phyloP scores from a whole-genome alignment of 2,329 filamentous ascomycete genomes.

The Botryotinia calthae region DNA sequence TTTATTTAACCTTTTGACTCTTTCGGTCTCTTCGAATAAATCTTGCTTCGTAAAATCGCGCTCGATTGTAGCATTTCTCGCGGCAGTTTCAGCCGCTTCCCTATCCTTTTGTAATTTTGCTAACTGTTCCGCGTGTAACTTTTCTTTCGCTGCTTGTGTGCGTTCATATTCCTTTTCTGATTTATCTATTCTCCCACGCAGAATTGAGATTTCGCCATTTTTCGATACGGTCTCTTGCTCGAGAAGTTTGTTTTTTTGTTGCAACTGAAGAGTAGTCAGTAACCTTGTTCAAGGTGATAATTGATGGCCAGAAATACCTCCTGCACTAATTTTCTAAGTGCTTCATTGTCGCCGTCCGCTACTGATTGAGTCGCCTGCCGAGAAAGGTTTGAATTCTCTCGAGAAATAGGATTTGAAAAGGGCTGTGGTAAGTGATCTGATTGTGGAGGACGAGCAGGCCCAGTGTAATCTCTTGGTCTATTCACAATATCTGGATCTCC shows the following conservation, averaged over 20 bases:
- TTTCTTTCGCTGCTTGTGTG: slow-evolving; percentile 59
- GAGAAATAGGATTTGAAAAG: slow-evolving; percentile 15
- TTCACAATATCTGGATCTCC: slow-evolving; percentile 21
- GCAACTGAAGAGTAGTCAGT: slow-evolving; percentile 32
- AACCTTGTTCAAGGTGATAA: neutral
- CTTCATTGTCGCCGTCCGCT: slow-evolving; percentile 24
- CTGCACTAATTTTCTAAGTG: slow-evolving; percentile 32
- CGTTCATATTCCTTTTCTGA: slow-evolving; percentile 60
- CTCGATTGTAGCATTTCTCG: slow-evolving; percentile 65
- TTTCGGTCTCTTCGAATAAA: slow-evolving; percentile 56
- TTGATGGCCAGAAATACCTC: slow-evolving; percentile 28
- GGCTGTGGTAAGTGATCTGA: slow-evolving; percentile 10
- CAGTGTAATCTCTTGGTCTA: slow-evolving; percentile 19
- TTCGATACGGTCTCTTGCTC: slow-evolving; percentile 59
- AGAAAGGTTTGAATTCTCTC: slow-evolving; percentile 25
- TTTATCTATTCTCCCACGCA: slow-evolving; percentile 68
- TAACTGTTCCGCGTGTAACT: slow-evolving; percentile 61
- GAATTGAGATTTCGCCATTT: slow-evolving; percentile 69
- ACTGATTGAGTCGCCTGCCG: slow-evolving; percentile 26
- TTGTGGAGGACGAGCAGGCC: slow-evolving; percentile 23
- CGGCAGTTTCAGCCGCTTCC: slow-evolving; percentile 62
- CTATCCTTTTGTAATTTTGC: slow-evolving; percentile 62
- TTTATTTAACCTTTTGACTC: slow-evolving; percentile 42
- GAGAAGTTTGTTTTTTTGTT: slow-evolving; percentile 55
- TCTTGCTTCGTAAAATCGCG: slow-evolving; percentile 72